A percentile compares a stretch with the other conserved stretches of the same genome.
Conservation (phyloP, 176 grass and related monocot species). For the Zoysia pacifica region DNA sequence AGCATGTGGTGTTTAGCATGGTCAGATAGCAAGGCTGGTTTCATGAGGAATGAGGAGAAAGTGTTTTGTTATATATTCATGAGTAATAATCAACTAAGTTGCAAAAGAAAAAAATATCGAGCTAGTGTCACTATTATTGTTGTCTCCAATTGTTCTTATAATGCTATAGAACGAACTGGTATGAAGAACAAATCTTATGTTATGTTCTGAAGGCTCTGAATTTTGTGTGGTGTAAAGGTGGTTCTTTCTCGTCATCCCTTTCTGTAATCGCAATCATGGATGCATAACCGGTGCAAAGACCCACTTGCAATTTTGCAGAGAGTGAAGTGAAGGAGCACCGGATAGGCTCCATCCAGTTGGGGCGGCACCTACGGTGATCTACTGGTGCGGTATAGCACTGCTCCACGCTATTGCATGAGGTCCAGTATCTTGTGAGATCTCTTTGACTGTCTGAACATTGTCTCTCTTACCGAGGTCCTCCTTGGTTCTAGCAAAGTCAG, state of each 20-base stretch:
- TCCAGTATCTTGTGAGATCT: no score
- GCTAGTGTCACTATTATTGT: not conserved
- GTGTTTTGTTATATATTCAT: no score
- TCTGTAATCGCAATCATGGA: not conserved
- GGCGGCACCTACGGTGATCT: no score
- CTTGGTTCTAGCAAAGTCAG: conserved; percentile 13
- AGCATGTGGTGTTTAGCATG: not conserved
- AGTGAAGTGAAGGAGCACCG: no score
- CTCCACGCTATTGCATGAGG: no score
- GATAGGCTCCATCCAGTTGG: no score
- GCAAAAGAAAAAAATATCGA: not conserved
- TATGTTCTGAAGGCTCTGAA: not conserved
- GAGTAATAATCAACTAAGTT: not conserved
- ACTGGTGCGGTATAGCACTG: no score
- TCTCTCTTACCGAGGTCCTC: not conserved
- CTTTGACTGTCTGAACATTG: no score
- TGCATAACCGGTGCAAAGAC: not conserved
- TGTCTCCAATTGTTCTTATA: not conserved
- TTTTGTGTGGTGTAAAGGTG: not conserved
- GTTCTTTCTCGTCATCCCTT: not conserved
- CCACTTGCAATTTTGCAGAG: not conserved
- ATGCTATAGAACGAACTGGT: not conserved
- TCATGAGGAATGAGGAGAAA: not conserved
- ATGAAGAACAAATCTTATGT: not conserved
- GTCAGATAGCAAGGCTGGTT: conserved; percentile 8